Evolutionary conservation across 176 grass and related monocot species (phyloP), one percentile per base, ranked within the genome.

Genomic region (Aegilops sharonensis): DNA sequence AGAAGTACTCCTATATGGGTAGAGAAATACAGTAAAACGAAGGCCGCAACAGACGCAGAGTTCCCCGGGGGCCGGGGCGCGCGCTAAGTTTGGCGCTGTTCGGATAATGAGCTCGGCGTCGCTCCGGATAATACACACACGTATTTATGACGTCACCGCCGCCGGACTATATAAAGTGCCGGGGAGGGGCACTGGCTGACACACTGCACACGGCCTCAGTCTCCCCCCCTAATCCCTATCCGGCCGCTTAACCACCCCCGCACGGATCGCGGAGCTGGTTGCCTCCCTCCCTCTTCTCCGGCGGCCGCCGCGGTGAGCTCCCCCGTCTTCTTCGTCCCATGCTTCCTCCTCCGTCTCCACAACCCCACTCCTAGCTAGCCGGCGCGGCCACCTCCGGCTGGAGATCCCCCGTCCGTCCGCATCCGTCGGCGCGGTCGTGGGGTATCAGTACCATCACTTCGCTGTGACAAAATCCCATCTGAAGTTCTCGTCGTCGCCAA

Each of bases 221-320:
- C 30, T 31, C 30, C 15, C 61, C 4, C 31, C 56, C 35, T 42
- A 42, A 64, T 79, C 77, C 35, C 12, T 79, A 79, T 63, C 77
- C 77, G 61, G 35, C 12, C 57, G n/a, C 77, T 62, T 39, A 79
- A 79, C 56, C 5, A 57, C 0, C 21, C 54, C 34, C 77, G 3
- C 37, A 0, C 57, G 35, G n/a, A 42, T 79, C 77, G 57, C 77
- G 77, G 77, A 62, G 43, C 72, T 18, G 24, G 72, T 75, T 75
- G 15, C 60, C 21, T 63, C 20, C 57, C 21, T 11, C 71, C 71
- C 3, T 3, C 45, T 77, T 21, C 74, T 77, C 74, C 74, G 47
- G 47, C 74, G 47, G 74, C 27, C 74, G 47, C 15, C 74, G 47
- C 74, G 74, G 73, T 77, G 47, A 77, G 74, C 78, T 21, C 36